These are phyloP conservation scores for Aspergillus clavatus DNA, from an alignment of 2,329 filamentous ascomycete species.

Conservation along the genomic window DNA sequence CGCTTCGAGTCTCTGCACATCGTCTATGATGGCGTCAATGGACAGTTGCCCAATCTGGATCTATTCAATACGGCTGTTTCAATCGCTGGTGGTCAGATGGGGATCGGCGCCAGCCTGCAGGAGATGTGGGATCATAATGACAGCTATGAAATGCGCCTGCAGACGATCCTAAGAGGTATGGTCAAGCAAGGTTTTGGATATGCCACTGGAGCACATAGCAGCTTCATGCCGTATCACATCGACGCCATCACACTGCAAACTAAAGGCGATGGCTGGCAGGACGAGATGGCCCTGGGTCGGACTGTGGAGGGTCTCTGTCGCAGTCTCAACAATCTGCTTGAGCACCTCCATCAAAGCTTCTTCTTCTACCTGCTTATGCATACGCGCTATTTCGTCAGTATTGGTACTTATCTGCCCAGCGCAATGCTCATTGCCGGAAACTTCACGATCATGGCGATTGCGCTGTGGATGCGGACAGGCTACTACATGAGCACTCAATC, in stretches of 20 bases:
- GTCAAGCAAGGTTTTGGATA: conserved; percentile 84
- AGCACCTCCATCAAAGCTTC: conserved; percentile 97
- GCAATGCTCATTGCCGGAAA: conserved; percentile 96
- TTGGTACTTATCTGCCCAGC: conserved; percentile 92
- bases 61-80: conserved; percentile 89
- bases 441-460: conserved; percentile 92
- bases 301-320: conserved; percentile 86
- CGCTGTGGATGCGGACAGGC: conserved; percentile 88
- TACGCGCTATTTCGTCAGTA: conserved; percentile 88
- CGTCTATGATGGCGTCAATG: conserved; percentile 92
- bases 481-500: conserved; percentile 35
- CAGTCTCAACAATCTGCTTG: conserved; percentile 91
- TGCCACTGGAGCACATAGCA: conserved; percentile 84
- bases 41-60: conserved; percentile 90
- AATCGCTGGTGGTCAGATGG: conserved; percentile 88
- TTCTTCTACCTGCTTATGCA: conserved; percentile 98
- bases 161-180: conserved; percentile 90
- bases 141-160: conserved; percentile 72
- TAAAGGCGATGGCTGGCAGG: conserved; percentile 87
- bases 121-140: conserved; percentile 75
- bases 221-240: conserved; percentile 96
- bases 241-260: conserved; percentile 92
- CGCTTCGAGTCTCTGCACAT: conserved; percentile 85
- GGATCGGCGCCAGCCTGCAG: conserved; percentile 76
- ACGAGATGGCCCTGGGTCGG: conserved; percentile 92